Conservation (phyloP, 805 yeast species). For the Sporopachydermia lactativora region DNA sequence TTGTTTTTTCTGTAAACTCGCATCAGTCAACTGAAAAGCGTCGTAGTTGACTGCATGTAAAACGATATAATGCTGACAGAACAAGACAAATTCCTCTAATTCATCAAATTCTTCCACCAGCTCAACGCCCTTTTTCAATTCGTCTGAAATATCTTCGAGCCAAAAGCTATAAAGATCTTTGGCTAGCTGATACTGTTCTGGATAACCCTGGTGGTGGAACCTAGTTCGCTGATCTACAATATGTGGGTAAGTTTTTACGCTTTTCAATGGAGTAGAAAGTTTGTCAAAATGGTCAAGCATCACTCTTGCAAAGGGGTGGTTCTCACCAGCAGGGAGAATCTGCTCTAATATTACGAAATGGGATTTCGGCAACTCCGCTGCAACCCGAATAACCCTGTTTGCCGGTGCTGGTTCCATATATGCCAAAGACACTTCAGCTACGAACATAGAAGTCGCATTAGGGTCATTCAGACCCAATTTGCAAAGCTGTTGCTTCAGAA, state of each 20-base stretch:
- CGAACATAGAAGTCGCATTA: conserved; percentile 28
- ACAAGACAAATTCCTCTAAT: conserved; percentile 66
- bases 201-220: conserved; percentile 33
- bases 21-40: conserved; percentile 3
- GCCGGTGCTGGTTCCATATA: conserved; percentile 62
- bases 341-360: conserved; percentile 63
- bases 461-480: conserved; percentile 12
- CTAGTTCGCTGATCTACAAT: conserved; percentile 34
- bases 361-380: conserved; percentile 29
- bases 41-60: conserved; percentile 45
- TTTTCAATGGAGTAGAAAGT: conserved; percentile 52
- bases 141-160: conserved; percentile 28
- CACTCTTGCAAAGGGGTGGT: conserved; percentile 57
- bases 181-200: conserved; percentile 26
- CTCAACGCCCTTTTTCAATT: conserved; percentile 27
- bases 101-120: conserved; percentile 64
- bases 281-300: conserved; percentile 62
- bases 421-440: conserved; percentile 76
- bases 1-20: conserved; percentile 2
- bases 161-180: conserved; percentile 46
- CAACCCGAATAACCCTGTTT: conserved; percentile 40
- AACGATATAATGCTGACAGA: conserved; percentile 61
- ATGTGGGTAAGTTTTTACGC: conserved; percentile 44
- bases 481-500: conserved; percentile 20
- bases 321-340: conserved; percentile 44